phyloP scores from a whole-genome alignment of 2,329 filamentous ascomycete species.

The Pyrenochaeta sp. region DNA sequence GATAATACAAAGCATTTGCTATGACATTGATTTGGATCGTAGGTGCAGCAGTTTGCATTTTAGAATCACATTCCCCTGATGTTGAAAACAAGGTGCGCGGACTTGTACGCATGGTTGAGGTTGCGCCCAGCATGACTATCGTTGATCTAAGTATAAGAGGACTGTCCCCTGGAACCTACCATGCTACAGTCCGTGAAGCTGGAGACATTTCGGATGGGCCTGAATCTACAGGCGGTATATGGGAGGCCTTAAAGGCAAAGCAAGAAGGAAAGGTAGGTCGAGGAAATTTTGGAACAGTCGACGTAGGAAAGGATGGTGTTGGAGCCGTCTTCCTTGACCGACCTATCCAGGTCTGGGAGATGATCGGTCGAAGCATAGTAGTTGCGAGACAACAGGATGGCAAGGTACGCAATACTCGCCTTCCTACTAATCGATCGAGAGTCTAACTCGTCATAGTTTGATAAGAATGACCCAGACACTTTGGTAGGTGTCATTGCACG shows the following conservation, averaged over 20 bases:
- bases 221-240: slow-evolving; percentile 83
- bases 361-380: slow-evolving; percentile 92
- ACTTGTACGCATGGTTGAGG: slow-evolving; percentile 92
- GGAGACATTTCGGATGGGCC: slow-evolving; percentile 88
- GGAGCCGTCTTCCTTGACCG: slow-evolving; percentile 84
- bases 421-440: slow-evolving; percentile 54
- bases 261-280: slow-evolving; percentile 59
- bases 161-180: slow-evolving; percentile 80
- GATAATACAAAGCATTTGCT: slow-evolving; percentile 1
- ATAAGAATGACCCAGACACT: slow-evolving; percentile 78
- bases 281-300: slow-evolving; percentile 76
- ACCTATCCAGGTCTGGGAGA: slow-evolving; percentile 89
- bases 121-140: slow-evolving; percentile 78
- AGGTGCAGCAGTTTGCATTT: slow-evolving; percentile 91
- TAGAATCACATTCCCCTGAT: slow-evolving; percentile 78
- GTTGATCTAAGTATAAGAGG: slow-evolving; percentile 89
- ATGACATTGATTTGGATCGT: slow-evolving; percentile 12
- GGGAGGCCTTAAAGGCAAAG: slow-evolving; percentile 65
- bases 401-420: slow-evolving; percentile 38
- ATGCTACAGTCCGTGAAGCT: slow-evolving; percentile 82
- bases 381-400: slow-evolving; percentile 74
- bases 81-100: slow-evolving; percentile 78
- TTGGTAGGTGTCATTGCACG: slow-evolving; percentile 92
- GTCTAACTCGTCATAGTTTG: slow-evolving; percentile 27
- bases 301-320: slow-evolving; percentile 77